Percentiles rank a stretch among this genome's conserved stretches.
Conservation (phyloP, 495 filamentous ascomycete genomes). For the Neurospora sp. region DNA sequence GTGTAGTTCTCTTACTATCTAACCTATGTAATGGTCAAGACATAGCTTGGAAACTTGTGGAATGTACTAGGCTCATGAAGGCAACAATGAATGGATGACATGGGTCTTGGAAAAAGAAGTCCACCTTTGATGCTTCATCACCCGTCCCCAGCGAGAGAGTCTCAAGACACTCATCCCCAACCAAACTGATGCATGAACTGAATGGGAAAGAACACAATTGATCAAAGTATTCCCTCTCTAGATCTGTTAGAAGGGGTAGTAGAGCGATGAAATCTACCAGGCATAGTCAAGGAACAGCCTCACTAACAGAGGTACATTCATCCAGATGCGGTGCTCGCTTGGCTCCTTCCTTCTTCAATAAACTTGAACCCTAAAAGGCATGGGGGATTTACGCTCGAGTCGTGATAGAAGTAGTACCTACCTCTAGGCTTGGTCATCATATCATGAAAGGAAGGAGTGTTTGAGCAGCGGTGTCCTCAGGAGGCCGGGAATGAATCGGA, state of each 20-base stretch:
- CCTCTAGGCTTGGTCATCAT: too few relatives aligned
- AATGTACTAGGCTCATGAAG: neutral
- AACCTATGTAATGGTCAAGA: neutral
- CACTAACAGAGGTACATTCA: neutral
- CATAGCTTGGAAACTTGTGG: neutral
- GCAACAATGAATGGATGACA: neutral
- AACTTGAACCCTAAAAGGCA: too few relatives aligned
- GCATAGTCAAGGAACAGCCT: neutral
- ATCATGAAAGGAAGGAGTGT: too few relatives aligned
- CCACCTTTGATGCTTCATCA: neutral
- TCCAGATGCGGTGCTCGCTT: too few relatives aligned
- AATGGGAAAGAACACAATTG: neutral
- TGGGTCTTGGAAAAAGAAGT: neutral
- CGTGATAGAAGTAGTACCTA: too few relatives aligned
- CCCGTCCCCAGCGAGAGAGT: neutral
- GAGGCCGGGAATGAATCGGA: too few relatives aligned
- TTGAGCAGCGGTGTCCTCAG: too few relatives aligned
- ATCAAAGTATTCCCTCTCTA: neutral
- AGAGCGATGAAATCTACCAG: neutral
- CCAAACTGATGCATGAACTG: neutral
- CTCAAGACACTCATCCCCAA: too few relatives aligned
- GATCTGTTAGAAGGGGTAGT: neutral
- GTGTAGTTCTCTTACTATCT: neutral
- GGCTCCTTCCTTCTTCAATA: too few relatives aligned
- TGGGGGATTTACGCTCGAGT: too few relatives aligned